Base-by-base conservation (phyloP, 1,284 basidiomycete genomes). In the Erythrobasidium hasegawianum region DNA sequence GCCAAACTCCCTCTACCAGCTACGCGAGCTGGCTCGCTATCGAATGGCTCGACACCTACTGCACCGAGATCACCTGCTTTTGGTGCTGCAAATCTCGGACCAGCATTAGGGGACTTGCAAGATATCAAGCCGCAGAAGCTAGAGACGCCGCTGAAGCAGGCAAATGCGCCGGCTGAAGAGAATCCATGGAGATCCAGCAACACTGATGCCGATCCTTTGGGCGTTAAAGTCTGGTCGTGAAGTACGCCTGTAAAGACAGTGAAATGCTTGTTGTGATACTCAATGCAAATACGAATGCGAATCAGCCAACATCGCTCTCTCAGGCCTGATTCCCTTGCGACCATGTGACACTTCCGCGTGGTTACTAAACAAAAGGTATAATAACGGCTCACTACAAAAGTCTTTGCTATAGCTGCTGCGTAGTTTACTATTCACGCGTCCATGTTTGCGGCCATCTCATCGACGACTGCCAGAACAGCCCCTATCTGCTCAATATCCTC, bases 181-280 rank as follows among this genome's bases (percentile, higher is more conserved):
- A 3, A 14, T n/a, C n/a, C 18, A 8, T 7, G 47, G n/a, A 22
- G 38, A 9, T 18, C 16, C 16, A 52, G 45, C 18, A 22, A 40
- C 11, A 22, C 13, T 38, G 38, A 64, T 33, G n/a, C 9, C n/a
- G 61, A 64, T 39, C 61, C 61, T 10, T 24, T 64, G 8, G 61
- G 61, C 2, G 54, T 57, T n/a, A 64, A 49, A 29, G 61, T 64
- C 5, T 64, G 61, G 61, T 41, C 39, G 20, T 24, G 27, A 4
- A 52, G 18, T 7, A 26, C 5, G 16, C 16, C n/a, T n/a, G 18
- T 7, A 18, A 9, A 27, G 26, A 4, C 9, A 20, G 18, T 27
- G 8, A 53, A 53, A 20, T 27, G 26, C 20, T 16, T 53, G 50
- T 53, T 47, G 33, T 33, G 33, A 33, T 11, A 33, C 11, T 11